A percentile compares a stretch with the other conserved stretches of the same genome.
Conservation (phyloP, 768 basidiomycete species). For the Termitomyces titanicus region DNA sequence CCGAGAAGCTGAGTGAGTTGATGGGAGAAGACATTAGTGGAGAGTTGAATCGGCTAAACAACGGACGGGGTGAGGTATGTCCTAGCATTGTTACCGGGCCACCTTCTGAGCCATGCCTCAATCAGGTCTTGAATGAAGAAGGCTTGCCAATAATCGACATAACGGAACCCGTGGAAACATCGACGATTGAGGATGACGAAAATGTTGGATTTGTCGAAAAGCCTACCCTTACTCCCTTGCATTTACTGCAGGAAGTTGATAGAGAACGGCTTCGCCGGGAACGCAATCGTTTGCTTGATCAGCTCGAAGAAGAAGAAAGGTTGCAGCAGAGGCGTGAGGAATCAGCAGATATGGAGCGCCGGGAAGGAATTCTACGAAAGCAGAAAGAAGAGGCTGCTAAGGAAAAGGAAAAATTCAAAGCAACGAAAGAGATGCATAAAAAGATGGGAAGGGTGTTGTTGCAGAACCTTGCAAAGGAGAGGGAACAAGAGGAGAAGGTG, state of each 20-base stretch:
- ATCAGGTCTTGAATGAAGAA: slow-evolving; percentile 69
- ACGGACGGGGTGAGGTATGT: slow-evolving; percentile 66
- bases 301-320: slow-evolving; percentile 69
- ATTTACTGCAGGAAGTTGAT: slow-evolving; percentile 41
- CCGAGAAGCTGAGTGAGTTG: slow-evolving; percentile 58
- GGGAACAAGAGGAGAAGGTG: slow-evolving; percentile 34
- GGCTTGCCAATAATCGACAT: slow-evolving; percentile 80
- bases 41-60: slow-evolving; percentile 31
- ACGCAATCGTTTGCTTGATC: slow-evolving; percentile 61
- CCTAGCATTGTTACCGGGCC: slow-evolving; percentile 10
- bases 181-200: slow-evolving; percentile 7
- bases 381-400: slow-evolving; percentile 43
- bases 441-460: slow-evolving; percentile 76
- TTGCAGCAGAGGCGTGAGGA: slow-evolving; percentile 38
- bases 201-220: slow-evolving; percentile 31
- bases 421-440: slow-evolving; percentile 58
- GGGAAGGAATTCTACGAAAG: slow-evolving; percentile 45
- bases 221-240: slow-evolving; percentile 42
- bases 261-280: slow-evolving; percentile 51
- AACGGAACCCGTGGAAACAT: slow-evolving; percentile 47
- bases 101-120: slow-evolving; percentile 19
- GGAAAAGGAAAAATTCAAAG: slow-evolving; percentile 35
- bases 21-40: slow-evolving; percentile 40
- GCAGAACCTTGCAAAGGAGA: slow-evolving; percentile 37
- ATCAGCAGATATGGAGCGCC: slow-evolving; percentile 34